Evolutionary conservation across 176 grass and related monocot species (phyloP).

Genomic region (Zoysia japonica): DNA sequence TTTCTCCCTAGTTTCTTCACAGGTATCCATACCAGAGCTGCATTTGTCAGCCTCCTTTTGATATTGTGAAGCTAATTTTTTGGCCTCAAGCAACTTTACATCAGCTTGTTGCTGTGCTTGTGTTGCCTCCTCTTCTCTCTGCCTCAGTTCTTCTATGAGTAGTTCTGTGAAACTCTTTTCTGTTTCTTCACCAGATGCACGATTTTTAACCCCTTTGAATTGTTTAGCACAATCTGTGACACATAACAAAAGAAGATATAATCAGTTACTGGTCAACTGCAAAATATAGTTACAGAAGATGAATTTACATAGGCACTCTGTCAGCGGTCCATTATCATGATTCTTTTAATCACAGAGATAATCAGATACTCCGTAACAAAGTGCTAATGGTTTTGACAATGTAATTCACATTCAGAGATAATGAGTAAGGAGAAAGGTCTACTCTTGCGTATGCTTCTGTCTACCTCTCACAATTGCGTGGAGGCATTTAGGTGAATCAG

Average conservation of each 20-base stretch:
- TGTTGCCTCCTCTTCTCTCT: constrained; percentile 78
- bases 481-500: neutral
- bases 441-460: neutral
- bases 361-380: neutral
- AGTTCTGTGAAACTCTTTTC: constrained; percentile 82
- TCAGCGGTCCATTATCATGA: neutral
- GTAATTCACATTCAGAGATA: neutral
- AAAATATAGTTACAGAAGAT: neutral
- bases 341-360: neutral
- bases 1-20: constrained; percentile 89
- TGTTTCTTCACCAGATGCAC: constrained; percentile 69
- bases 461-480: neutral
- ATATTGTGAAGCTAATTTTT: constrained; percentile 91
- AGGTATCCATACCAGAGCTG: constrained; percentile 96
- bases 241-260: neutral
- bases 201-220: constrained; percentile 42
- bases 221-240: constrained; percentile 74
- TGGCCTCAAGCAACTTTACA: constrained; percentile 79
- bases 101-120: constrained; percentile 78
- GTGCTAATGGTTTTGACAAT: neutral
- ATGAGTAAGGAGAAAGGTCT: neutral
- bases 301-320: neutral
- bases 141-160: constrained; percentile 77
- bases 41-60: constrained; percentile 99
- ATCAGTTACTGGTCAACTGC: neutral